Conservation (phyloP, 192 early-diverging fungal species). For the Coemansia sp. region DNA sequence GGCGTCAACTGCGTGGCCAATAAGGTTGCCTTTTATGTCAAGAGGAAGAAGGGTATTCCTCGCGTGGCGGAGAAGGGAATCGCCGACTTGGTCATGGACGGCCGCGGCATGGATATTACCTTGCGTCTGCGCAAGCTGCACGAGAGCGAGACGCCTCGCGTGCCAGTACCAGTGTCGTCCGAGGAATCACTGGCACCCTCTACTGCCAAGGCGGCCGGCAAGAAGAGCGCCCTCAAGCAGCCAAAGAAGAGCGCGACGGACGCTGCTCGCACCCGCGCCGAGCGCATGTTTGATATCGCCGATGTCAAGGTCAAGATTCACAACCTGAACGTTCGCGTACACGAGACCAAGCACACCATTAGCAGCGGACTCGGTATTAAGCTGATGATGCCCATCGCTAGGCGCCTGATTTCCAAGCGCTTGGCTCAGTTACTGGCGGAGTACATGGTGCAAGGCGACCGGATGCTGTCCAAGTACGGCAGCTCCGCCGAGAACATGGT, state of each 20-base stretch:
- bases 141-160: constrained; percentile 43
- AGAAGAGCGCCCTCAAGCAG: constrained; percentile 12
- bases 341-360: constrained; percentile 52
- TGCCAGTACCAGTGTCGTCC: neutral
- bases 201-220: constrained; percentile 3
- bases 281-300: constrained; percentile 46
- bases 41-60: constrained; percentile 54
- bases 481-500: constrained; percentile 25
- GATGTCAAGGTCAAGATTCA: constrained; percentile 50
- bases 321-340: constrained; percentile 34
- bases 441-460: constrained; percentile 28
- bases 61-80: constrained; percentile 55
- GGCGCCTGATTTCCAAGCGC: constrained; percentile 32
- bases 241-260: constrained; percentile 3
- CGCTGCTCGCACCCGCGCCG: constrained; percentile 4
- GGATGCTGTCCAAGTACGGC: constrained; percentile 40
- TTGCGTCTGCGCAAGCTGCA: constrained; percentile 47
- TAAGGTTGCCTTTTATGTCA: constrained; percentile 53
- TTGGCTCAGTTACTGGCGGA: constrained; percentile 43
- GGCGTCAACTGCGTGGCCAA: constrained; percentile 52
- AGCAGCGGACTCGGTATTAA: constrained; percentile 30
- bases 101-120: constrained; percentile 49
- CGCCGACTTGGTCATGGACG: constrained; percentile 41
- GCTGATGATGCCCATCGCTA: constrained; percentile 42
- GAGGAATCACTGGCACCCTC: neutral